Base-by-base conservation (phyloP, 768 basidiomycete species). In the Hericium rajendrae region DNA sequence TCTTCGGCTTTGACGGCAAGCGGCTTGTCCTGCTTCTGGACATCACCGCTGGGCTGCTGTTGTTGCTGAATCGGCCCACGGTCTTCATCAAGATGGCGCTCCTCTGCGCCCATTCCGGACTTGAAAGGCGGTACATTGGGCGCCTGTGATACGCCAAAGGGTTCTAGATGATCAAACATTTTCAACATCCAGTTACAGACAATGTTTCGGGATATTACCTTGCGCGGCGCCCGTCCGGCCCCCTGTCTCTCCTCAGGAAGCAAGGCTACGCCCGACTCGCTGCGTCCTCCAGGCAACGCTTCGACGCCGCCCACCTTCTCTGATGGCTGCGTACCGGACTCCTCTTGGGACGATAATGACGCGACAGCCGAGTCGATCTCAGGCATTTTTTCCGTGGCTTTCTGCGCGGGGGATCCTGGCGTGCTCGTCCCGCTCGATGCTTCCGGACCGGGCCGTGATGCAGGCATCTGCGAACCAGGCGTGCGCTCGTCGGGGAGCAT, bases 221-320 rank as follows among this genome's bases (percentile, higher is more conserved):
- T 32, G 32, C 32, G 32, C 32, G 32, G 32, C 8, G 32, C 32
- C 32, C 32, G 32, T 32, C 32, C 32, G 32, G 4, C 32, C 32
- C 32, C 9, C 9, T 32, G 32, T 32, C 2, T 32, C 32, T 32
- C 32, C 32, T 51, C 50, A 6, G 24, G 26, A 4, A 37, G 26
- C 4, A 22, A 16, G 41, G 43, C 54, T 4, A 46, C 43, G 9
- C 43, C 26, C 51, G 24, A 53, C 24, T 61, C 54, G 4, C 52
- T 51, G 11, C 40, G 56, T 41, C 10, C n/a, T 20, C 65, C 67
- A 6, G 63, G 66, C 18, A 67, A 64, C 13, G 59, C 55, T 48
- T 66, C 67, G 5, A 53, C 65, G 13, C 66, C 67, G 16, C 53
- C 64, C n/a, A 62, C 61, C 54, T 54, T 61, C 53, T 67, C 66